Percentiles rank a stretch among this genome's conserved stretches.
phyloP scores from a whole-genome alignment of 768 basidiomycete species.

The Royoungia palumana region DNA sequence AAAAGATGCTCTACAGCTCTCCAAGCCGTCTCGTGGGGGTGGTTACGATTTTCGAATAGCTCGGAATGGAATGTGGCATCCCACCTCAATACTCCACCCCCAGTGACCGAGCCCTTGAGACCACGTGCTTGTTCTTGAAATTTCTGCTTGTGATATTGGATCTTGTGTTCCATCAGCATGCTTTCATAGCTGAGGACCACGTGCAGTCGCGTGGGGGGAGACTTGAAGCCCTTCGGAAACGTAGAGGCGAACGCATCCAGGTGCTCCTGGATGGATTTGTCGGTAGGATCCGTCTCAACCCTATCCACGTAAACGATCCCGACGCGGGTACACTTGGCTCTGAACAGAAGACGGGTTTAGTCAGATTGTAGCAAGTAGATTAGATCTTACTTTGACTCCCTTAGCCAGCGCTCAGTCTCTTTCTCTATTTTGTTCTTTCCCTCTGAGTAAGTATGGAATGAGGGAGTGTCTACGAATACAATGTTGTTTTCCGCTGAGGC shows the following conservation, averaged over 20 bases:
- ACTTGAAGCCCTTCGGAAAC: conserved; percentile 4
- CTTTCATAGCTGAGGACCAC: conserved; percentile 9
- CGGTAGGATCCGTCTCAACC: not conserved
- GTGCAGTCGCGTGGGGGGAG: not conserved
- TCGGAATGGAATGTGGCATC: not conserved
- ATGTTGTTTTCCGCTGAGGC: not conserved
- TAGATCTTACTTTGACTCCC: not conserved
- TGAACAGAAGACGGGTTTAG: not conserved
- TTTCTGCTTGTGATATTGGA: fast-evolving
- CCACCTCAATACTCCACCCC: not conserved
- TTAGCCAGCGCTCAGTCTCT: conserved; percentile 8
- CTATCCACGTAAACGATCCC: conserved; percentile 19
- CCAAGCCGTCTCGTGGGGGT: too few species aligned
- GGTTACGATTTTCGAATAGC: too few species aligned
- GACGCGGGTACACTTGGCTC: conserved; percentile 2
- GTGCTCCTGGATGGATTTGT: not conserved
- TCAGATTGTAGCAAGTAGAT: not conserved
- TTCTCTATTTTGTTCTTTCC: not conserved
- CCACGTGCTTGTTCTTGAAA: not conserved
- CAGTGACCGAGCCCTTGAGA: not conserved
- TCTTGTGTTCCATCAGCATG: fast-evolving
- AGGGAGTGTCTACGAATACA: conserved; percentile 25
- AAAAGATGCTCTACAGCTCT: too few species aligned
- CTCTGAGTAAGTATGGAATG: conserved; percentile 4
- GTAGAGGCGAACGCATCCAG: conserved; percentile 5